These are phyloP conservation scores for Amniculicola lignicola DNA, from an alignment of 495 filamentous ascomycete genomes.

Conservation along the genomic window DNA sequence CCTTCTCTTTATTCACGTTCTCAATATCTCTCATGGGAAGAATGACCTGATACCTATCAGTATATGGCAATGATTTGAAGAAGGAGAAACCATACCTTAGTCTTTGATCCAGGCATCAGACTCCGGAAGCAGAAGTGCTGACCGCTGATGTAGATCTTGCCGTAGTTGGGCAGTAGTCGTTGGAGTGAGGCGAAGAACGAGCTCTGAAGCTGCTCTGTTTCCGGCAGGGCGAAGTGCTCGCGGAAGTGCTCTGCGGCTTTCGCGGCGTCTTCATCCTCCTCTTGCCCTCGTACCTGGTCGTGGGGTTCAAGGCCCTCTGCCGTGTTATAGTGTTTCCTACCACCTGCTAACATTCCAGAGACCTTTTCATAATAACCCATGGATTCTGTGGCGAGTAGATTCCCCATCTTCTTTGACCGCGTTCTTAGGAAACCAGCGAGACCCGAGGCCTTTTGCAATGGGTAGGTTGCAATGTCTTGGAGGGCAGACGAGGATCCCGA, in stretches of 20 bases:
- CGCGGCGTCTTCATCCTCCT: conserved; percentile 59
- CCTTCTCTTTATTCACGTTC: conserved; percentile 92
- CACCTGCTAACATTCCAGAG: conserved; percentile 94
- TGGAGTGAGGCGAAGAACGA: conserved; percentile 87
- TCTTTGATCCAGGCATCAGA: conserved; percentile 81
- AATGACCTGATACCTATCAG: conserved; percentile 53
- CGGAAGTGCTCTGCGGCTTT: conserved; percentile 69
- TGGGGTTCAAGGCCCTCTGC: conserved; percentile 64
- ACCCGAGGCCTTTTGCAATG: conserved; percentile 79
- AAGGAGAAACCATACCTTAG: conserved; percentile 52
- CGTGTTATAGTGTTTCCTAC: conserved; percentile 82
- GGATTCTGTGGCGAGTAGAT: conserved; percentile 80
- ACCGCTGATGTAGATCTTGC: conserved; percentile 93
- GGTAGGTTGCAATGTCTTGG: conserved; percentile 72
- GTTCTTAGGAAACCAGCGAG: conserved; percentile 80
- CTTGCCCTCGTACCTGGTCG: conserved; percentile 58
- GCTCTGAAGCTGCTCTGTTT: conserved; percentile 80
- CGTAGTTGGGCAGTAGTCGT: conserved; percentile 86
- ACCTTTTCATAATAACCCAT: conserved; percentile 98
- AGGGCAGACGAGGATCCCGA: conserved; percentile 56
- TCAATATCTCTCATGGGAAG: conserved; percentile 89
- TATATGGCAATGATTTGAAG: neutral
- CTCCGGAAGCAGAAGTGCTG: conserved; percentile 93
- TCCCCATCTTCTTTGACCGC: conserved; percentile 77
- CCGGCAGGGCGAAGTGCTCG: conserved; percentile 82